A percentile compares a stretch with the other conserved stretches of the same genome.
Evolutionary conservation across 2,329 filamentous ascomycete species (phyloP).

Genomic region (Cladophialophora yegresii): DNA sequence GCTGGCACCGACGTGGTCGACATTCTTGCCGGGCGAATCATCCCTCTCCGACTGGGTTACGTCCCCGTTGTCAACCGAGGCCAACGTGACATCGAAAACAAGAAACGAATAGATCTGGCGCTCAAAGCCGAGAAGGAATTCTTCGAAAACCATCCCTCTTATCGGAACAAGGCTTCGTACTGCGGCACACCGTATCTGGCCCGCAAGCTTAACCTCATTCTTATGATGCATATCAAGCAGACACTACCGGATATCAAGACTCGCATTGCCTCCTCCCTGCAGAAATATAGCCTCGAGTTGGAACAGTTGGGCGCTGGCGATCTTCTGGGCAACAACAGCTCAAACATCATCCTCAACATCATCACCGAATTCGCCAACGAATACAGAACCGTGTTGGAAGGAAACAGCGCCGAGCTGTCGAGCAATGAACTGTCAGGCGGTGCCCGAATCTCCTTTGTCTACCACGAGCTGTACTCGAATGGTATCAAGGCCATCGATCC

Average conservation of each 20-base stretch:
- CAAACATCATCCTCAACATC: conserved; percentile 96
- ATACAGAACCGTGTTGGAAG: conserved; percentile 92
- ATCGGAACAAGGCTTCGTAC: conserved; percentile 97
- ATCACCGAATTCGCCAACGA: conserved; percentile 99
- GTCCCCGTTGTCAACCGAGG: conserved; percentile 97
- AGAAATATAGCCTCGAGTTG: conserved; percentile 86
- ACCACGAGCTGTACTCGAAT: conserved; percentile 97
- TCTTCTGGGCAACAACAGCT: conserved; percentile 87
- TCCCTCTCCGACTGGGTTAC: conserved; percentile 90
- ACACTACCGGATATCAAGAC: conserved; percentile 98
- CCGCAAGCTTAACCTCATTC: conserved; percentile 93
- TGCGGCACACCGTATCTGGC: conserved; percentile 97
- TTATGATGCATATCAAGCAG: conserved; percentile 99
- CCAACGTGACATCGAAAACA: conserved; percentile 97
- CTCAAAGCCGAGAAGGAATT: conserved; percentile 94
- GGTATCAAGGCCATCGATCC: conserved; percentile 97
- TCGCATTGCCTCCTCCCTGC: conserved; percentile 86
- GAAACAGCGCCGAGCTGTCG: conserved; percentile 94
- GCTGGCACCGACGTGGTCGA: conserved; percentile 97
- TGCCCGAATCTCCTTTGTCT: conserved; percentile 98
- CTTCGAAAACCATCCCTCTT: conserved; percentile 98
- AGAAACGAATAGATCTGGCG: conserved; percentile 86
- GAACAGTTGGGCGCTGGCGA: conserved; percentile 77
- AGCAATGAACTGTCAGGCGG: conserved; percentile 93
- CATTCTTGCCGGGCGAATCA: conserved; percentile 95